Conservation (phyloP, 1,139 yeast species). For the Geotrichum macrosporum region DNA sequence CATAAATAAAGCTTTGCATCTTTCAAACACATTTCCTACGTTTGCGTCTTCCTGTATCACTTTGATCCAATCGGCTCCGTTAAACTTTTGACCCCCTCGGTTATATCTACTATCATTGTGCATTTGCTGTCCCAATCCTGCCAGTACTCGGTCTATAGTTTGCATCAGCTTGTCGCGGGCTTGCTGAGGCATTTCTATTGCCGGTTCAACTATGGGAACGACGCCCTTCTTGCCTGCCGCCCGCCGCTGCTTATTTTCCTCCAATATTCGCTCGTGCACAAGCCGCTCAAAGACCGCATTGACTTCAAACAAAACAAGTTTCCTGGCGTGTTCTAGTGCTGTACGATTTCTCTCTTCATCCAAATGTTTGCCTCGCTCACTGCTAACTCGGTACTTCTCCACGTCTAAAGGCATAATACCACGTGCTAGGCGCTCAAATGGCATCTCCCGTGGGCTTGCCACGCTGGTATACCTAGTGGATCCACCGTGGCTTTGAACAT, state of each 20-base stretch:
- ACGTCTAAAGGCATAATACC: slow-evolving; percentile 19
- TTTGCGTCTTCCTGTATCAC: slow-evolving; percentile 21
- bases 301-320: slow-evolving; percentile 25
- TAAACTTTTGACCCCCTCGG: not conserved
- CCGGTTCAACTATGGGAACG: slow-evolving; percentile 24
- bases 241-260: slow-evolving; percentile 10
- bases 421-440: slow-evolving; percentile 6
- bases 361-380: not conserved
- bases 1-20: slow-evolving; percentile 27
- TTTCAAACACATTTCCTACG: slow-evolving; percentile 23
- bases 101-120: not conserved
- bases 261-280: slow-evolving; percentile 25
- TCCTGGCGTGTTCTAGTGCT: slow-evolving; percentile 17
- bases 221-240: not conserved
- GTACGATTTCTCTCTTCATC: not conserved
- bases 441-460: slow-evolving; percentile 10
- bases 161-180: slow-evolving; percentile 20
- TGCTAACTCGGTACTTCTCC: not conserved
- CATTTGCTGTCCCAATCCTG: slow-evolving; percentile 4
- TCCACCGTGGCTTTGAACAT: slow-evolving; percentile 18
- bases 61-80: slow-evolving; percentile 23
- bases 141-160: slow-evolving; percentile 21
- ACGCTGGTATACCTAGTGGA: slow-evolving; percentile 15
- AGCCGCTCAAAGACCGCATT: slow-evolving; percentile 27
- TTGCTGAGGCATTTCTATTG: slow-evolving; percentile 26